Evolutionary conservation across 2,329 filamentous ascomycete species (phyloP).

Genomic region (Cytospora leucostoma): DNA sequence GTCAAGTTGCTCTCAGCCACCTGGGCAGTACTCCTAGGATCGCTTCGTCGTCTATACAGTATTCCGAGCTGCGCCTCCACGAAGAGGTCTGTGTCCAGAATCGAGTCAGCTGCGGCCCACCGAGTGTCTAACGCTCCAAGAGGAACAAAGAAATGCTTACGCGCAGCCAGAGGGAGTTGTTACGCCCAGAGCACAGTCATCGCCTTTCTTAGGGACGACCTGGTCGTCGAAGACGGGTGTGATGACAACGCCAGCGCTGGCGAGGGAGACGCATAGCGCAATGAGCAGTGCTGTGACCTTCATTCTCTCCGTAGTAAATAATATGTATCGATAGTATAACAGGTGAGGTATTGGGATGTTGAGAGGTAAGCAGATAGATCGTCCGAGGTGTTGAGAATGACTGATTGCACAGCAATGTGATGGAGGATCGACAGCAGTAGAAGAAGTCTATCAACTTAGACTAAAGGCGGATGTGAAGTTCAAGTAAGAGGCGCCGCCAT

Average conservation of each 20-base stretch:
- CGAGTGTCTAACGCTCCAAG: not conserved
- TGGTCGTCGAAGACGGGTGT: constrained; percentile 55
- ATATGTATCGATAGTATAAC: not conserved
- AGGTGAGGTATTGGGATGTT: too few relatives aligned
- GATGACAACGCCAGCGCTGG: constrained; percentile 56
- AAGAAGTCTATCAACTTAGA: not conserved
- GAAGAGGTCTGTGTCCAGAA: constrained; percentile 9
- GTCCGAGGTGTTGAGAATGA: not conserved
- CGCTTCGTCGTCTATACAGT: constrained; percentile 6
- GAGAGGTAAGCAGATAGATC: not conserved
- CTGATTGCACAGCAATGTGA: constrained; percentile 8
- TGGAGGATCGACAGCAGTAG: constrained; percentile 4
- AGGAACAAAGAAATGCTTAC: constrained; percentile 41
- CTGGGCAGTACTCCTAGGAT: not conserved
- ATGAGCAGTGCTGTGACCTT: constrained; percentile 44
- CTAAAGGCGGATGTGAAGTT: not conserved
- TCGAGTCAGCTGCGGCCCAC: not conserved
- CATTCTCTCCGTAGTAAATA: constrained; percentile 38
- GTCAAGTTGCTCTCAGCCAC: too few relatives aligned
- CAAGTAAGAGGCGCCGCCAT: not conserved
- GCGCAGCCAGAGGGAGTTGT: constrained; percentile 59
- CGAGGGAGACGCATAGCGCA: constrained; percentile 48
- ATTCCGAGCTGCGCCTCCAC: constrained; percentile 23
- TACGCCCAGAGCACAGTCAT: constrained; percentile 59
- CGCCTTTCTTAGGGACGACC: constrained; percentile 48